These are phyloP conservation scores for Dothidotthia symphoricarpi DNA, from an alignment of 2,329 filamentous ascomycete species.

Conservation along the genomic window DNA sequence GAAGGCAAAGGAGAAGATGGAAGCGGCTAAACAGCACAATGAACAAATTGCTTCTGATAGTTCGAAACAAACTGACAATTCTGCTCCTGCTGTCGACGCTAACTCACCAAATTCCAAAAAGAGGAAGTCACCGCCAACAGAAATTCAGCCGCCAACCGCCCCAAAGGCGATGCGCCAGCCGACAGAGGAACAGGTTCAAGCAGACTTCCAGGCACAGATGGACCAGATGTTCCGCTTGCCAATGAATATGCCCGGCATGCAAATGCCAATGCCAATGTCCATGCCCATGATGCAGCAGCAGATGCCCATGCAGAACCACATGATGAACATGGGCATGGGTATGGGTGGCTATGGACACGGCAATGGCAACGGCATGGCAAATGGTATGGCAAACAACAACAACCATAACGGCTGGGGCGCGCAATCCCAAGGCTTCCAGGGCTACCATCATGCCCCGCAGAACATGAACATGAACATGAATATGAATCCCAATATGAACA, in stretches of 20 bases:
- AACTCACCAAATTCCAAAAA: slow-evolving; percentile 63
- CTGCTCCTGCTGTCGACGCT: slow-evolving; percentile 23
- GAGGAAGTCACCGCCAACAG: slow-evolving; percentile 72
- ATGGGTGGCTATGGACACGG: slow-evolving; percentile 27
- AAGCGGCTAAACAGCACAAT: slow-evolving; percentile 40
- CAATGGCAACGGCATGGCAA: slow-evolving; percentile 36
- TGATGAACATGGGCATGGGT: slow-evolving; percentile 32
- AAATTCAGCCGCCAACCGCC: slow-evolving; percentile 49
- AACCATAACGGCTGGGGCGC: slow-evolving; percentile 10
- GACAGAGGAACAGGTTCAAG: slow-evolving; percentile 24
- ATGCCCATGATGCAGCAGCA: slow-evolving; percentile 9
- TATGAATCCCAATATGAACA: slow-evolving; percentile 27
- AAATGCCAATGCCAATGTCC: slow-evolving; percentile 34
- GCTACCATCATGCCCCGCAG: neutral
- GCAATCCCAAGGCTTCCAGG: neutral
- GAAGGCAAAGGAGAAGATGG: slow-evolving; percentile 46
- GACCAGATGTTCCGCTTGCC: slow-evolving; percentile 44
- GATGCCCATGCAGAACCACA: slow-evolving; percentile 27
- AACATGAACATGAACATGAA: slow-evolving; percentile 28
- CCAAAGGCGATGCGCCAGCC: slow-evolving; percentile 47
- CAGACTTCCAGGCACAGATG: slow-evolving; percentile 48
- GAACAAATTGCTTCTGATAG: slow-evolving; percentile 26
- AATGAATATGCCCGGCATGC: slow-evolving; percentile 44
- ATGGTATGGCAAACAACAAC: slow-evolving; percentile 38
- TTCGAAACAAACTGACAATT: slow-evolving; percentile 19